Evolutionary conservation across 495 filamentous ascomycete species (phyloP), one percentile per base, ranked within the genome.

Genomic region (Amphirosellinia nigrospora): DNA sequence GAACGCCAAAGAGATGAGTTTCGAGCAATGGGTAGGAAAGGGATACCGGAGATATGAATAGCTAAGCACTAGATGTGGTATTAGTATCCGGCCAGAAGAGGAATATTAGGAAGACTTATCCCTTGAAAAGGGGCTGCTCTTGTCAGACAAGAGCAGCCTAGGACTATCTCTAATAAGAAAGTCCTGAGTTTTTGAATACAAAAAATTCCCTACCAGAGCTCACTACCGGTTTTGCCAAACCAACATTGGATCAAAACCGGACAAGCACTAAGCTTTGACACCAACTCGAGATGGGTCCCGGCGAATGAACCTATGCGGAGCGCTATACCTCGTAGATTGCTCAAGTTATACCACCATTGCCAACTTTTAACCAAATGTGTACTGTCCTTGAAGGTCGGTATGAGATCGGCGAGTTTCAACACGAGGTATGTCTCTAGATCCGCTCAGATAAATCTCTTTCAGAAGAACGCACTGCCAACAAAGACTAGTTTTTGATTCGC

Each of bases 181-280:
- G 80, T 82, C 82, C 82, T 67, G 66, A 64, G 46, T 69, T 60
- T 61, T 53, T 66, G 34, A 45, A 50, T 66, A 75, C 79, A 78
- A 78, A 74, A 64, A 66, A 61, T 63, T 73, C 41, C 67, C 50
- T 67, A 56, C 66, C 70, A 68, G 77, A 65, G 72, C 50, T 66
- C 50, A 45, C 70, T 30, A 39, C 70, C 21, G 71, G 69, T 55
- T 23, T 52, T 63, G 66, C 41, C 56, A 56, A 70, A 69, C 74
- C 74, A 64, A 69, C 72, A 69, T 52, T 50, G 63, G 45, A 64
- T 61, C 75, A 76, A 66, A 65, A 56, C 66, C 87, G 83, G 93
- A 96, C 92, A 96, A 94, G 94, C 87, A 80, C 94, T 82, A 92
- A 89, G 82, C 94, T 94, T 94, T 97, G 94, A 97, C 89, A 84